A percentile compares a stretch with the other conserved stretches of the same genome.
phyloP scores from a whole-genome alignment of 2,329 filamentous ascomycete species.

The Huntiella bhutanensis region DNA sequence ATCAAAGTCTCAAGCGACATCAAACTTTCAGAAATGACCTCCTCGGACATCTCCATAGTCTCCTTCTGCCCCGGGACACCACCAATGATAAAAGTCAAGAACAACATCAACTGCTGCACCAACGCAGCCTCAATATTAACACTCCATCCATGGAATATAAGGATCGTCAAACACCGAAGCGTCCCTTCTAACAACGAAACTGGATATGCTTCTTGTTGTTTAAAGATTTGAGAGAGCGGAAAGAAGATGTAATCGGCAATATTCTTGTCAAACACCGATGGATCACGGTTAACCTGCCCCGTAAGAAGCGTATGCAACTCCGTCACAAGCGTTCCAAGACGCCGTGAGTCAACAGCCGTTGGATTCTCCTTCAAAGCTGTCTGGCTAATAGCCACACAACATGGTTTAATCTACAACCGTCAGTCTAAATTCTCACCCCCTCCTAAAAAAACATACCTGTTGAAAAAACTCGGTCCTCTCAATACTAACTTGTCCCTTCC shows the following conservation, averaged over 20 bases:
- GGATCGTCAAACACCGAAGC: conserved; percentile 52
- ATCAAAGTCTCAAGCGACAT: conserved; percentile 51
- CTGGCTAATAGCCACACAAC: conserved; percentile 40
- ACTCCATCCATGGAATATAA: conserved; percentile 67
- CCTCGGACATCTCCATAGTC: conserved; percentile 40
- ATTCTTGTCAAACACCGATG: conserved; percentile 49
- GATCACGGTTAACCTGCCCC: conserved; percentile 24
- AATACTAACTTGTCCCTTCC: conserved; percentile 2
- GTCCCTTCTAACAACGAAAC: conserved; percentile 55
- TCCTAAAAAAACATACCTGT: conserved; percentile 15
- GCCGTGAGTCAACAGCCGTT: conserved; percentile 22
- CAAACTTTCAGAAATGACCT: conserved; percentile 54
- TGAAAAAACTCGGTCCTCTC: conserved; percentile 21
- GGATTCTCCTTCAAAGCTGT: conserved; percentile 31
- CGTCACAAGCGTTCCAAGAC: conserved; percentile 26
- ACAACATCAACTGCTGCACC: conserved; percentile 66
- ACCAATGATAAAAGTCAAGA: conserved; percentile 65
- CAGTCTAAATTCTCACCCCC: conserved; percentile 5
- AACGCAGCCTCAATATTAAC: conserved; percentile 49
- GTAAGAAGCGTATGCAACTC: conserved; percentile 29
- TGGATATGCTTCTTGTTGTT: conserved; percentile 52
- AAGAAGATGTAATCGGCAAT: conserved; percentile 92
- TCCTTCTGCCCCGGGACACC: conserved; percentile 41
- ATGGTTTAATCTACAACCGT: conserved; percentile 38
- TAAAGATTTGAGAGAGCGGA: conserved; percentile 71